Evolutionary conservation across 2,329 filamentous ascomycete genomes (phyloP), one percentile per base, ranked within the genome.

Genomic region (Septoria petroselini): DNA sequence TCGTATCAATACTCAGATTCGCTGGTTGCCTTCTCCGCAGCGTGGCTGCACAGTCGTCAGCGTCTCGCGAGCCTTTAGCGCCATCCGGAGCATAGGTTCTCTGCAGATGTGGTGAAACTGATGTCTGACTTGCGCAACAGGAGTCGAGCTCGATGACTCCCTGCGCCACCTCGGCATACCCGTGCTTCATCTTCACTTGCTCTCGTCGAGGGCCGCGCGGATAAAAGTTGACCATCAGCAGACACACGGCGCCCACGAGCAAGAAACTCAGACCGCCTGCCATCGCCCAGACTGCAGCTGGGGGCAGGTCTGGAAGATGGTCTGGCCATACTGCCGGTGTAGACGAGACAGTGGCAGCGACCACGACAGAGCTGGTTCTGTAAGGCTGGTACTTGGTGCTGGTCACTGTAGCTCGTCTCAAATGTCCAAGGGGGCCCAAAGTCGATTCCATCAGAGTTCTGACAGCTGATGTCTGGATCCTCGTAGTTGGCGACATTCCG

Each of bases 141-240:
- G 35, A 38, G 17, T 38, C 35, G 17, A 38, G 35, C 17, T 38
- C 35, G n/a, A 38, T 4, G 14, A 38, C 43, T 19, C 14, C 43
- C 14, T 46, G 43, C 14, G 43, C 14, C 11, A 46, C 43, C 25
- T 35, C 43, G 6, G 17, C 11, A 29, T 46, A 46, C 6, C 7
- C 15, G 8, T 34, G 31, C 12, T 39, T 38, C 17, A 5, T 17
- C 6, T 12, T 39, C 23, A 3, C 17, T 19, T 30, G 15, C 12
- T 6, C 33, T 29, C 2, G 8, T 23, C 19, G n/a, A 7, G 30
- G 18, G 27, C 7, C 19, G 5, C 34, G 39, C 7, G 56, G 48
- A 4, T 60, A 58, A 27, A 63, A 62, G 15, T 61, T 60, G 17
- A 50, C 55, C 14, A 59, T 48, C 41, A 54, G 57, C 1, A 65